Base-by-base conservation (phyloP, 75 land plant genomes). In the Cunninghamia lanceolata region DNA sequence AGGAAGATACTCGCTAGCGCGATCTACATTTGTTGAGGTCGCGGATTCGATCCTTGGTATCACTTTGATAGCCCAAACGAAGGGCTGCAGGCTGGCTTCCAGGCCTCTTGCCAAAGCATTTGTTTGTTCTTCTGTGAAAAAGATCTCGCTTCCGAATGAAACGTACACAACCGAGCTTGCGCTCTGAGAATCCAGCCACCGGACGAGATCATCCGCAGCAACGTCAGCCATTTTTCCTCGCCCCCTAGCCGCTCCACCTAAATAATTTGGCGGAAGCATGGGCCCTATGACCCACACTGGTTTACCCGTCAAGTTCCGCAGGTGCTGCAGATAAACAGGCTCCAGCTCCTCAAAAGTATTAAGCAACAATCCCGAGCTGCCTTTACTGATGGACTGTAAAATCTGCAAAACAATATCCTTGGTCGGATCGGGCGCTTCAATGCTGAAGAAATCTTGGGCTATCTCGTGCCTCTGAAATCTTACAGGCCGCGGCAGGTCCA, bases 61-160 rank as follows among this genome's bases (percentile, higher is more conserved):
- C 25, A n/a, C 28, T n/a, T 25, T 68, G 28, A 68, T n/a, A 21
- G 30, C 71, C 71, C 71, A 68, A 21, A 68, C 30, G 9, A 70
- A 70, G 4, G 74, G 74, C 34, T 70, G 74, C 32, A 3, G 9
- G 74, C 74, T 70, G 34, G 74, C n/a, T 30, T 70, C 74, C 34
- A 70, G 32, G 2, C 74, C 74, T 6, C n/a, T n/a, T n/a, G 91
- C 91, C 17, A 89, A 83, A 66, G 34, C 89, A 76, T 19, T 54
- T 85, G 84, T 87, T 50, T 87, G 86, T 17, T 43, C 6, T 16
- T 52, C 77, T 3, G 53, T 21, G 52, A 87, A 66, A 21, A 11
- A 84, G 43, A 76, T 81, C 80, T 84, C 76, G n/a, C 86, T 88
- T 21, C 91, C 89, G 47, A 89, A 89, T 13, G 86, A 84, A 8